These are phyloP conservation scores for Trichoderma brevicompactum DNA, from an alignment of 2,329 filamentous ascomycete genomes.

Conservation along the genomic window DNA sequence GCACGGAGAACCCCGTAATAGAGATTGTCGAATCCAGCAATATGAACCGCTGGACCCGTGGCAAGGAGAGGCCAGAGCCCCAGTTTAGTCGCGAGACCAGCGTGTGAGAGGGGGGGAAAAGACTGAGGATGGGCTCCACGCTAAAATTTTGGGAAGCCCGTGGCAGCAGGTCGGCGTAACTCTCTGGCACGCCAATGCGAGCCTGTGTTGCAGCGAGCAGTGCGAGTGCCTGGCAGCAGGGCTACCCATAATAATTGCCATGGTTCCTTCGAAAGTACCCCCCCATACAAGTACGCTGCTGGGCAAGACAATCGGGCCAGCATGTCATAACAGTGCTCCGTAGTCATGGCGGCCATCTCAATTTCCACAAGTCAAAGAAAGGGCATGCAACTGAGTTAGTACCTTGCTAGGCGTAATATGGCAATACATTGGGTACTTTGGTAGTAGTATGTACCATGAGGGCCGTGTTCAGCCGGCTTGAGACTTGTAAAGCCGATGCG, in stretches of 20 bases:
- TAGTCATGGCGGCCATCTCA: too few relatives aligned
- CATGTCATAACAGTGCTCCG: too few relatives aligned
- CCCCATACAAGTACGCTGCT: too few relatives aligned
- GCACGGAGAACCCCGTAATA: neutral
- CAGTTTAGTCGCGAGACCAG: conserved; percentile 25
- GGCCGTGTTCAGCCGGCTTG: conserved; percentile 15
- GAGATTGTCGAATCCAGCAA: neutral
- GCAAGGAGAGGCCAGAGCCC: conserved; percentile 15
- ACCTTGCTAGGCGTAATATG: too few relatives aligned
- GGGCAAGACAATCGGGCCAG: neutral
- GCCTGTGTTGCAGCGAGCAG: conserved; percentile 27
- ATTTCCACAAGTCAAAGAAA: too few relatives aligned
- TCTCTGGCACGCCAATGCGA: conserved; percentile 28
- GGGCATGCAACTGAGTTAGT: too few relatives aligned
- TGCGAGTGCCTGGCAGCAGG: conserved; percentile 14
- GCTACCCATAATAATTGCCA: conserved; percentile 16
- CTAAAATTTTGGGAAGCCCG: conserved; percentile 15
- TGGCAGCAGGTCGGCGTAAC: conserved; percentile 28
- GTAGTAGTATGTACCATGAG: neutral
- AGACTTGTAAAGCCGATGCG: conserved; percentile 15
- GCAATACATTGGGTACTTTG: too few relatives aligned
- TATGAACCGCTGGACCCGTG: neutral
- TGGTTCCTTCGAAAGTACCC: neutral
- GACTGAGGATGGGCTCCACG: conserved; percentile 12
- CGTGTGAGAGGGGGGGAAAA: neutral